Evolutionary conservation across 1,284 basidiomycete genomes (phyloP), one percentile per base, ranked within the genome.

Genomic region (Ganoderma sp.): DNA sequence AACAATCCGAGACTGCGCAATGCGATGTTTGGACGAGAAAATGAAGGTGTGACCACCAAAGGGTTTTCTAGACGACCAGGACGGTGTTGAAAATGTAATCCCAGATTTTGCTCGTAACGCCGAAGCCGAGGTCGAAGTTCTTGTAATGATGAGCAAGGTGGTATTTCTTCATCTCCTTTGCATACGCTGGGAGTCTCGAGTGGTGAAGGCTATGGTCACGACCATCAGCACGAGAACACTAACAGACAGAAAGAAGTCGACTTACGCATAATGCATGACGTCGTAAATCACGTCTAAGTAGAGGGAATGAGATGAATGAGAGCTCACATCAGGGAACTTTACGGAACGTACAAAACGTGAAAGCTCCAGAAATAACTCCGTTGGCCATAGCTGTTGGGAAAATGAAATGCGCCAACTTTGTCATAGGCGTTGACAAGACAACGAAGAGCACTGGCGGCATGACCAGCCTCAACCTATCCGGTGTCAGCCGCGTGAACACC

Each of bases 111-210:
- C 92, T 94, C 6, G 93, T 99, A 25, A 99, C 97, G 61, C 97
- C 97, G 77, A 97, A 99, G n/a, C 96, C 97, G 61, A 98, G 90
- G 78, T 99, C 96, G 78, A 95, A 98, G 85, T 98, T 96, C 83
- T 97, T 97, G 85, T 97, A 98, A 81, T 99, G 97, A 78, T 99
- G 97, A n/a, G 96, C 96, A 72, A 99, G 88, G 77, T 99, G 97
- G 78, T 99, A 99, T 79, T 94, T 93, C 86, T 99, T 99, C 91
- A 95, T 92, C 79, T 96, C 90, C 66, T 87, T 87, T 80, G 98
- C 81, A 82, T 98, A 98, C 57, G 89, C 82, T 0, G 97, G 97
- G 37, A 99, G 88, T 73, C 85, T 90, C n/a, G 92, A 93, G 83
- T 97, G 95, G 78, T 97, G 95, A 64, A 96, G 84, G 22, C 91